These are phyloP conservation scores for Sugiyamaella smithiae DNA, from an alignment of 805 yeast genomes.

Conservation along the genomic window DNA sequence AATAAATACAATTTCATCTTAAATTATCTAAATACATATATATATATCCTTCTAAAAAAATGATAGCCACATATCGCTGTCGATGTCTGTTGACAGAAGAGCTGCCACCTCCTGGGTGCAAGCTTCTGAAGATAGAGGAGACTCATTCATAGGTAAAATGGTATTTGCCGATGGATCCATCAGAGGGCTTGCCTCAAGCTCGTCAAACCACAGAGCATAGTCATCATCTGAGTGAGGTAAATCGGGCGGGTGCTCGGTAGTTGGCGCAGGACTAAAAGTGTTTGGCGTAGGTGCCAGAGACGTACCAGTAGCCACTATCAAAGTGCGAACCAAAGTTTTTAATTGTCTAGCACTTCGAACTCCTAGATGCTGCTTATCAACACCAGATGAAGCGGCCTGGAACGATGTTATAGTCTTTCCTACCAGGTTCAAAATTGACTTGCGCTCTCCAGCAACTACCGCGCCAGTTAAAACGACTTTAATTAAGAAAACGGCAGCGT, in stretches of 20 bases:
- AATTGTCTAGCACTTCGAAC: constrained; percentile 12
- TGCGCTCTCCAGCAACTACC: constrained; percentile 16
- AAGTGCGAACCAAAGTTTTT: constrained; percentile 3
- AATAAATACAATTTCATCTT: too few species aligned
- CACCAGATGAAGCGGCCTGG: constrained; percentile 2
- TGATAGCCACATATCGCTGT: constrained; percentile 22
- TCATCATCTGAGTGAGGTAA: not conserved
- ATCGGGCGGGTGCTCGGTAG: not conserved
- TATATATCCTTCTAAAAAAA: constrained; percentile 7
- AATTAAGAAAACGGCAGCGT: constrained; percentile 26
- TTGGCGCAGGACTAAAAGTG: not conserved
- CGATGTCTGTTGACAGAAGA: constrained; percentile 20
- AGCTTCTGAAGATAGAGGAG: constrained; percentile 7
- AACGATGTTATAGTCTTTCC: constrained; percentile 3
- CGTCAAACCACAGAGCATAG: not conserved
- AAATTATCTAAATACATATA: too few species aligned
- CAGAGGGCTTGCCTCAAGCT: not conserved
- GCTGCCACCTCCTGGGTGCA: constrained; percentile 17
- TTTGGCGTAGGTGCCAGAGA: not conserved
- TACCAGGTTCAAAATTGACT: constrained; percentile 3
- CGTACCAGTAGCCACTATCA: constrained; percentile 2
- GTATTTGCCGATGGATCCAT: not conserved
- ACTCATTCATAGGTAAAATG: not conserved
- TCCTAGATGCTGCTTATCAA: constrained; percentile 8
- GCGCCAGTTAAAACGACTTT: constrained; percentile 27